Base-by-base conservation (phyloP, 129 eudicot genomes). In the Chrysanthemum seticuspe region DNA sequence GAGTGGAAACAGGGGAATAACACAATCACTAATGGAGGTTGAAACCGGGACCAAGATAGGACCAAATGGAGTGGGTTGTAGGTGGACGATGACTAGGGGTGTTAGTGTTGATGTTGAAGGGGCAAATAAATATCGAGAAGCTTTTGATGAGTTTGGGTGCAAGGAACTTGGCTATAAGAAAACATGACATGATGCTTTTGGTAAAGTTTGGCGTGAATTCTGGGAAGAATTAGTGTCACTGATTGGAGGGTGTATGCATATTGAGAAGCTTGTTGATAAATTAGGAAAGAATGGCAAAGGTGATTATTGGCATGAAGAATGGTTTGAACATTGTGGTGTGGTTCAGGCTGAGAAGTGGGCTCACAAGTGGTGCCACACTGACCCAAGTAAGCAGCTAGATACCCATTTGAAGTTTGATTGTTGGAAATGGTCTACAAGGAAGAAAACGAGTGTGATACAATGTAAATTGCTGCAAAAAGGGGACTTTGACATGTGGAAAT, bases 111-210 rank as follows among this genome's bases (percentile, higher is more conserved):
- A 27, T 19, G 77, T 93, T 11, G 96, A 93, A 71, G 87, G 87
- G 96, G 96, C 89, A 83, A 89, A 89, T 48, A 89, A 89, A 72
- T 93, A 89, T 65, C 89, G 98, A 96, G 96, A 93, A 73, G 98
- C 98, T 59, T 75, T 95, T 71, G 95, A 93, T 59, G 92, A 87
- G 60, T 81, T 89, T 23, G 96, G 84, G 10, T 86, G 21, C 21
- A 93, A 87, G 86, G 95, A 93, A 48, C 98, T 87, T 47, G 98
- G 96, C 15, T 89, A 96, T 2, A 95, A 93, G 78, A 93, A 93
- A 85, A 89, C 98, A 14, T 96, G 98, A 3, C 92, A 95, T 21
- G 95, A 93, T 87, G 83, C 90, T 76, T 51, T 60, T 8, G 98
- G 98, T 29, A 93, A 87, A 78, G 95, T 87, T 74, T 93, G 98